Percentiles rank a stretch among this genome's conserved stretches.
Evolutionary conservation across 257 asterid species (phyloP).

Genomic region (Datura wrightii): DNA sequence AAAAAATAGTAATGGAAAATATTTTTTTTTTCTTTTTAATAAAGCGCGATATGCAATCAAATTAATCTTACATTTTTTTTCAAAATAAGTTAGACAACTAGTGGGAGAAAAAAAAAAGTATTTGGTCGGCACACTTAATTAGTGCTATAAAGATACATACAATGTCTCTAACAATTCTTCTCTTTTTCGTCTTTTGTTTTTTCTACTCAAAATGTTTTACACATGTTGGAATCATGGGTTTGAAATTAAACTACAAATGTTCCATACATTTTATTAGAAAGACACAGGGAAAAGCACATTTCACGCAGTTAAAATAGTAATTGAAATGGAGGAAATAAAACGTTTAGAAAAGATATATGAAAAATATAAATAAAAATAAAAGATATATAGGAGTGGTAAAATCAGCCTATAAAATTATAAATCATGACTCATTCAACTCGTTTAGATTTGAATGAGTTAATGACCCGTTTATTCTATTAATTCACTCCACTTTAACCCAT

Average conservation of each 20-base stretch:
- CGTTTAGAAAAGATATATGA: background rate
- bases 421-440: too few species aligned
- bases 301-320: background rate
- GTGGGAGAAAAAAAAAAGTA: background rate
- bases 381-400: too few species aligned
- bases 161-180: background rate
- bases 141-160: background rate
- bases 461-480: too few species aligned
- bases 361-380: too few species aligned
- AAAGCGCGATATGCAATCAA: background rate
- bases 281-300: background rate
- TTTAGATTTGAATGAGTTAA: too few species aligned
- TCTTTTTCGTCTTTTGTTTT: background rate
- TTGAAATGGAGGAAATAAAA: background rate
- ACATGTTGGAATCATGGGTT: background rate
- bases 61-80: background rate
- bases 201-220: background rate
- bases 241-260: background rate
- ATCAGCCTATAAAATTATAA: too few species aligned
- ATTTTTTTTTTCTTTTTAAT: too few species aligned
- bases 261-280: background rate
- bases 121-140: background rate
- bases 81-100: background rate
- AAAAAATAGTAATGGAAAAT: too few species aligned
- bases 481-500: too few species aligned